phyloP scores from a whole-genome alignment of 306 rosid species.

The Gynostemma pentaphyllum region DNA sequence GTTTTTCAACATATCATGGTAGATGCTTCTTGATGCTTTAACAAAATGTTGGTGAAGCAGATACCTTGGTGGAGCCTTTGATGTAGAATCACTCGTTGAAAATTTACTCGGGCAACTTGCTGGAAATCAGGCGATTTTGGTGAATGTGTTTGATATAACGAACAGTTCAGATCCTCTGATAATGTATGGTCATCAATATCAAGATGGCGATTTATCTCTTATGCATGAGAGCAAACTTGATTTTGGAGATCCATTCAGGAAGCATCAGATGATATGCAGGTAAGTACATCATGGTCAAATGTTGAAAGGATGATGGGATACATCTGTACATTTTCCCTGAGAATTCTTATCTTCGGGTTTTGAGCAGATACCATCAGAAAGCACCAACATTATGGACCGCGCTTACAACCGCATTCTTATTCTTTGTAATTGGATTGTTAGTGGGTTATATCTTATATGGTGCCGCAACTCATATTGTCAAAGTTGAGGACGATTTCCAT shows the following conservation, averaged over 20 bases:
- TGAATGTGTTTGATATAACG: conserved; percentile 76
- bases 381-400: conserved; percentile 80
- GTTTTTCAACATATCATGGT: neutral
- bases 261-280: conserved; percentile 94
- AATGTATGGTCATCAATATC: conserved; percentile 79
- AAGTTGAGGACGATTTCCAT: conserved; percentile 85
- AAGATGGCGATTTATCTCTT: conserved; percentile 65
- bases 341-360: conserved; percentile 4
- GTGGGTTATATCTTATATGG: conserved; percentile 84
- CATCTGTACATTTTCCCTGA: conserved; percentile 1
- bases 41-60: conserved; percentile 26
- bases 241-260: conserved; percentile 92
- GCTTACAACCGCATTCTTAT: conserved; percentile 41
- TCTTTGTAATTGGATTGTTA: conserved; percentile 67
- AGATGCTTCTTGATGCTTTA: neutral
- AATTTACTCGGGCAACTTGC: conserved; percentile 97
- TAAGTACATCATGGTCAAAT: conserved; percentile 5
- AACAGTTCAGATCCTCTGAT: conserved; percentile 56
- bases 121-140: conserved; percentile 84
- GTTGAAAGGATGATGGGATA: neutral
- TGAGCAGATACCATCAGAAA: conserved; percentile 83
- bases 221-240: conserved; percentile 77
- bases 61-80: conserved; percentile 94
- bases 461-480: conserved; percentile 85
- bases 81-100: conserved; percentile 93